Base-by-base conservation (phyloP, 148 eudicot species). In the Arbutus unedo region DNA sequence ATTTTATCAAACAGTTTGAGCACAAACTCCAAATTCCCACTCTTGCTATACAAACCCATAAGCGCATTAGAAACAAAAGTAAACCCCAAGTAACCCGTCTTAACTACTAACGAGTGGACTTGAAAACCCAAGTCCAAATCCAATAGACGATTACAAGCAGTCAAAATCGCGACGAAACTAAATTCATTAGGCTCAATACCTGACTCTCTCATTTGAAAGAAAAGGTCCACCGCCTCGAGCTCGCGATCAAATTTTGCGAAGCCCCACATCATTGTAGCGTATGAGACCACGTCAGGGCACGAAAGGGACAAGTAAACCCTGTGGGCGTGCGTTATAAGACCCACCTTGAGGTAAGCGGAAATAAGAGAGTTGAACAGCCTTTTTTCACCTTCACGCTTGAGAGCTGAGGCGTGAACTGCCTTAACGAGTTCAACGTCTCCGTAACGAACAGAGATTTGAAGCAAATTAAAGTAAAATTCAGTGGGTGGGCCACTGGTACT, bases 161-260 rank as follows among this genome's bases (percentile, higher is more conserved):
- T 89, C 74, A 95, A 88, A 48, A 91, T 7, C 4, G 98, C 93
- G 56, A 94, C 96, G 80, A 90, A 92, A 86, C 84, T 90, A 84
- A 89, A 93, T 85, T 81, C 93, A 85, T 94, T 95, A 6, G 96
- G 98, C 74, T 84, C 90, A 84, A 93, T 81, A 18, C 91, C 92
- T 19, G 82, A 79, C 11, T 81, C 83, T 49, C 91, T 86, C 98
- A 95, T 95, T 83, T 82, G 81, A 62, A 84, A 62, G 74, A 91
- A 94, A 56, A 93, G 72, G 79, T 55, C 77, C 67, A 94, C 82
- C 18, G 98, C 96, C 4, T 91, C 89, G 25, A 77, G 64, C 31
- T 87, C 94, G 43, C 72, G 84, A 54, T 86, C 87, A 3, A 83
- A 83, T 62, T 91, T 95, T 0, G 90, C 91, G 50, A 91, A 88